These are phyloP conservation scores for Bolboschoenoplectus hybrid DNA, from an alignment of 202 grass and related monocot genomes.

Conservation along the genomic window DNA sequence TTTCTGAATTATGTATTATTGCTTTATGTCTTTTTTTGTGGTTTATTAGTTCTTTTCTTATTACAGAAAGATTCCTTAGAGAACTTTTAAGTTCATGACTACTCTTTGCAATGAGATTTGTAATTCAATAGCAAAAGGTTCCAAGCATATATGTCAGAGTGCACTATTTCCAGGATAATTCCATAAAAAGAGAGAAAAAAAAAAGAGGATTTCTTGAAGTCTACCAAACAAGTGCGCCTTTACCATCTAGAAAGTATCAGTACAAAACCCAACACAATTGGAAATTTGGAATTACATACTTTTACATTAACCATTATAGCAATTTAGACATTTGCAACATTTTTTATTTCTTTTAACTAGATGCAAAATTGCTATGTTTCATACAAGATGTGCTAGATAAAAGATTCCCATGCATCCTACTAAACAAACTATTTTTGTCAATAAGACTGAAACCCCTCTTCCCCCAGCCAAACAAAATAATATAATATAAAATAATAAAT, in stretches of 20 bases:
- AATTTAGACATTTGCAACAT: neutral
- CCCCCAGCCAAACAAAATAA: neutral
- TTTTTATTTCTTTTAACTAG: neutral
- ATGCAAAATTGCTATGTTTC: neutral
- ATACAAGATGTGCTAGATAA: neutral
- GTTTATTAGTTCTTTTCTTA: slow-evolving; percentile 10
- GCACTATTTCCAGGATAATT: neutral
- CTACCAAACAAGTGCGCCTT: neutral
- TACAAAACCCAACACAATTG: neutral
- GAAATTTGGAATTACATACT: neutral
- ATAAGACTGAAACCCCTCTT: neutral
- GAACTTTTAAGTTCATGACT: neutral
- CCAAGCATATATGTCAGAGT: neutral
- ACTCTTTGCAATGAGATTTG: neutral
- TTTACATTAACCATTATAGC: neutral
- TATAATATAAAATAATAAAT: neutral
- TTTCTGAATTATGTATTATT: neutral
- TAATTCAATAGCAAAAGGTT: neutral
- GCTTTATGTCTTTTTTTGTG: neutral
- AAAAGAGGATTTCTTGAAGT: neutral
- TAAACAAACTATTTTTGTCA: neutral
- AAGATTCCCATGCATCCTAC: neutral
- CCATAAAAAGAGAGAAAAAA: neutral
- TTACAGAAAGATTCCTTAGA: neutral
- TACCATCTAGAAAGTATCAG: neutral